Conservation (phyloP, 345 rosid species). For the Rhodamnia argentea region DNA sequence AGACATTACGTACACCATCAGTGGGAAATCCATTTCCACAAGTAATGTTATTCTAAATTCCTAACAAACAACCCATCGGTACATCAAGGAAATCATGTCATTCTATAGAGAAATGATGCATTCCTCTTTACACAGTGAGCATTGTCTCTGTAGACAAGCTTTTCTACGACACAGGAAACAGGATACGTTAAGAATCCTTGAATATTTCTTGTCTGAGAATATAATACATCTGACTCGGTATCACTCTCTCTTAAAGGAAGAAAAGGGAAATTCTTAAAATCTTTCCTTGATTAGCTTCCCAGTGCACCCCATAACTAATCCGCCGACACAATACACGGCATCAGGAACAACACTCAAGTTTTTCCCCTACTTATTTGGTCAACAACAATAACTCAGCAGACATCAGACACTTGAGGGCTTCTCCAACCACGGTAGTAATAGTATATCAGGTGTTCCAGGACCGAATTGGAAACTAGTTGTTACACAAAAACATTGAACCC, state of each 20-base stretch:
- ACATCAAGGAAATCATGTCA: not conserved
- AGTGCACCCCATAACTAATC: not conserved
- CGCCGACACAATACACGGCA: not conserved
- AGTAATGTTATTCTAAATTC: not conserved
- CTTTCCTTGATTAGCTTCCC: not conserved
- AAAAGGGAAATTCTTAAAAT: not conserved
- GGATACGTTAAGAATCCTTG: not conserved
- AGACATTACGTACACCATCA: not conserved
- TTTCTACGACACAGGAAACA: not conserved
- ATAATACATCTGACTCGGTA: not conserved
- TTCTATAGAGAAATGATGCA: not conserved
- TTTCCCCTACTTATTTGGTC: not conserved
- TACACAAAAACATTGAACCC: not conserved
- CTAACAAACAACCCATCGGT: not conserved
- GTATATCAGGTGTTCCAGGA: not conserved
- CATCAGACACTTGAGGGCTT: not conserved
- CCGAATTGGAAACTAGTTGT: not conserved
- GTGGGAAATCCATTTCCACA: not conserved
- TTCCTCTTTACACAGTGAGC: not conserved
- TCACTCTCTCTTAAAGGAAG: not conserved
- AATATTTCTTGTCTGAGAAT: not conserved
- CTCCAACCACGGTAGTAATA: not conserved
- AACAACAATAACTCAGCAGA: not conserved
- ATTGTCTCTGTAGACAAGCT: not conserved
- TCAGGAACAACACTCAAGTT: not conserved